These are phyloP conservation scores for Cladophialophora psammophila DNA, from an alignment of 2,329 filamentous ascomycete genomes.

Conservation along the genomic window DNA sequence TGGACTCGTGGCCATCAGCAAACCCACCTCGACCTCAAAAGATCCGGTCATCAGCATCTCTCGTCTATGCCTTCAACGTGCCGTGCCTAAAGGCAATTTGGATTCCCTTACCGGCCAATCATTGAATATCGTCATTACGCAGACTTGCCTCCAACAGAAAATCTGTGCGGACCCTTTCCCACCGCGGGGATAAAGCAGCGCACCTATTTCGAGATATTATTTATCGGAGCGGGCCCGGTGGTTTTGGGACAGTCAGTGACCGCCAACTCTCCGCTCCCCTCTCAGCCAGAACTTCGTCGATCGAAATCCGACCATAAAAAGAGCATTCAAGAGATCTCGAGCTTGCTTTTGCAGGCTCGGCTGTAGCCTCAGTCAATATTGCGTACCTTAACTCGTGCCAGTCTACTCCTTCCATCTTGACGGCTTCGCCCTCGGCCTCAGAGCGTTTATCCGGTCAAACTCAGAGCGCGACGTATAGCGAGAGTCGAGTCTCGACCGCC, in stretches of 20 bases:
- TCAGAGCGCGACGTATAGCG: slow-evolving; percentile 27
- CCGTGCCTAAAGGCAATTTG: slow-evolving; percentile 24
- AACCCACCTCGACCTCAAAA: slow-evolving; percentile 24
- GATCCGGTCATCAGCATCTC: slow-evolving; percentile 28
- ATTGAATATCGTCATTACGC: slow-evolving; percentile 18
- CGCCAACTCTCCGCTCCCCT: slow-evolving; percentile 26
- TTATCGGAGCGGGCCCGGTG: slow-evolving; percentile 29
- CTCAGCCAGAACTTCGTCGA: slow-evolving; percentile 20
- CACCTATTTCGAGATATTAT: slow-evolving; percentile 33
- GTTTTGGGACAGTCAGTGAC: slow-evolving; percentile 24
- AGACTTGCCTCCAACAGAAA: slow-evolving; percentile 20
- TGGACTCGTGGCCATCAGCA: slow-evolving; percentile 28
- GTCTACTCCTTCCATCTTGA: slow-evolving; percentile 25
- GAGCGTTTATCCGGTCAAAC: slow-evolving; percentile 26
- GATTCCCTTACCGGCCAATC: slow-evolving; percentile 23
- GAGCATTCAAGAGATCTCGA: slow-evolving; percentile 26
- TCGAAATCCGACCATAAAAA: slow-evolving; percentile 15
- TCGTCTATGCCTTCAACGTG: slow-evolving; percentile 24
- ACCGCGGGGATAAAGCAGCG: slow-evolving; percentile 18
- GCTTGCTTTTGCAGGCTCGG: slow-evolving; percentile 37
- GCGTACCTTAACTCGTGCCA: slow-evolving; percentile 32
- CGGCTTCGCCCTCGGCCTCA: slow-evolving; percentile 25
- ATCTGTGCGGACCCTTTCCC: slow-evolving; percentile 8
- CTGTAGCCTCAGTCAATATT: slow-evolving; percentile 33
- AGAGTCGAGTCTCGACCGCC: slow-evolving; percentile 23